Percentiles rank a stretch among this genome's conserved stretches.
Conservation (phyloP, 345 rosid genomes). For the Melaleuca alternifolia region DNA sequence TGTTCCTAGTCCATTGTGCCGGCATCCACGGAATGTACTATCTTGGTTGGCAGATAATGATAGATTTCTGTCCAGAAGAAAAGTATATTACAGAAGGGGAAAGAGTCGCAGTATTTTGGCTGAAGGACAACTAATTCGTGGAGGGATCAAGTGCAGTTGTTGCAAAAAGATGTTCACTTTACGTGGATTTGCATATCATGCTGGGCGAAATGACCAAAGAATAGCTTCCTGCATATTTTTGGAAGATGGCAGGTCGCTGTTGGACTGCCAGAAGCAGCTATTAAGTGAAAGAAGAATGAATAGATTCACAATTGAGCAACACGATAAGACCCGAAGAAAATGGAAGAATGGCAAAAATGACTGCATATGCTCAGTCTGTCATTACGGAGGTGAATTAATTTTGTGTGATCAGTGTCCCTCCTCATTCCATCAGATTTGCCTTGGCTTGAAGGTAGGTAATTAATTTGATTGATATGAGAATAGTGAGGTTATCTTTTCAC, state of each 20-base stretch:
- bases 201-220: constrained; percentile 2
- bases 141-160: constrained; percentile 30
- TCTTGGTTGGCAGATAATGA: constrained; percentile 34
- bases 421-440: constrained; percentile 61
- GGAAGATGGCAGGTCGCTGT: constrained; percentile 32
- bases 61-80: constrained; percentile 8
- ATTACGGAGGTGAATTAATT: constrained; percentile 62
- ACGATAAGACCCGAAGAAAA: constrained; percentile 12
- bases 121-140: constrained; percentile 28
- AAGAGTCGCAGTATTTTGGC: background rate
- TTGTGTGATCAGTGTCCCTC: constrained; percentile 80
- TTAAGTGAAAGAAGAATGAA: background rate
- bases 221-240: constrained; percentile 20
- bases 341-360: constrained; percentile 38
- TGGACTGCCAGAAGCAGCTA: constrained; percentile 31
- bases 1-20: background rate
- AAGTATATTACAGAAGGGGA: constrained; percentile 14
- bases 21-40: constrained; percentile 11
- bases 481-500: background rate
- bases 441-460: constrained; percentile 41
- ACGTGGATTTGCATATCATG: constrained; percentile 9
- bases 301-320: background rate
- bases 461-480: background rate
- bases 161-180: constrained; percentile 12
- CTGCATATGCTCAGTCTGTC: constrained; percentile 59